Conservation (phyloP, 345 rosid genomes). For the Citrus glauca region DNA sequence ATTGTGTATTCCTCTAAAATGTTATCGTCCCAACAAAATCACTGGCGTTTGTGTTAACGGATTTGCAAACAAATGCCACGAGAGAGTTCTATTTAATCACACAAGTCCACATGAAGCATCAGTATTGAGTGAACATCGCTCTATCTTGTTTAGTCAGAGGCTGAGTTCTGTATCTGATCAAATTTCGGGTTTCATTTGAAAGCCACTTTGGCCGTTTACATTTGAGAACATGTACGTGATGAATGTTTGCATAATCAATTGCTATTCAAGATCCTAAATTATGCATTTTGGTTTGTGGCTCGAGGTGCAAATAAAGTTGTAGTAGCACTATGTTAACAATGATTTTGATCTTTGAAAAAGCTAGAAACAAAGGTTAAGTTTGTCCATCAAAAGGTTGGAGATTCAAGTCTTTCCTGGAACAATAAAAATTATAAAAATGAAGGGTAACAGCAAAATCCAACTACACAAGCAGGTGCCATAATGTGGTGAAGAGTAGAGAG, state of each 20-base stretch:
- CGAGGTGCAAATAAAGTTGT: neutral
- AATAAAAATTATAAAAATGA: neutral
- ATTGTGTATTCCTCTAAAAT: neutral
- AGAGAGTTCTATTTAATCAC: neutral
- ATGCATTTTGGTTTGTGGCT: conserved; percentile 2
- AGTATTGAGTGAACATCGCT: too few species aligned
- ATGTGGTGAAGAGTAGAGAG: conserved; percentile 20
- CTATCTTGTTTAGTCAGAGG: neutral
- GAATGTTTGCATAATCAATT: neutral
- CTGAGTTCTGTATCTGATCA: neutral
- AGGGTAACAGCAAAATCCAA: neutral
- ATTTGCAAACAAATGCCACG: neutral
- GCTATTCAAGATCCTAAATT: too few species aligned
- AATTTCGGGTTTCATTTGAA: neutral
- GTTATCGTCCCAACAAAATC: neutral
- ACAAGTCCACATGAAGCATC: too few species aligned
- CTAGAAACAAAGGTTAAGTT: too few species aligned
- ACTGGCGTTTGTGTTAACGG: neutral
- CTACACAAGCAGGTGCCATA: neutral
- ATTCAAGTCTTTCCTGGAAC: neutral
- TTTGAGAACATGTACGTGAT: neutral
- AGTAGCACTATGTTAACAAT: neutral
- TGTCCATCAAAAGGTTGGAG: neutral
- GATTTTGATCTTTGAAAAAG: neutral
- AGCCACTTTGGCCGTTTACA: neutral